Base-by-base conservation (phyloP, 768 basidiomycete species). In the Mycena venus region DNA sequence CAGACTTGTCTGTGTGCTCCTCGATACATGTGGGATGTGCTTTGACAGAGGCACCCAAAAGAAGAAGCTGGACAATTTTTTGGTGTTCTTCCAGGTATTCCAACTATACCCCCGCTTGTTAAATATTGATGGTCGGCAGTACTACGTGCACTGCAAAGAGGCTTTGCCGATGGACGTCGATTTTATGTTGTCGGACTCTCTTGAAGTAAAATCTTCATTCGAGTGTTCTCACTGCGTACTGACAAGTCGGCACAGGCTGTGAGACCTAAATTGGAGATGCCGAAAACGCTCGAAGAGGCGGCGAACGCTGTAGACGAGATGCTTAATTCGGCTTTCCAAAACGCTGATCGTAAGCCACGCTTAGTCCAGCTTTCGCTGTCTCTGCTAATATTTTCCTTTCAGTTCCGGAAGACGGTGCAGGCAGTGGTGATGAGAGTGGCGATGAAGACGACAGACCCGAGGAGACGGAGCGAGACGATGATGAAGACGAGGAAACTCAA, bases 11-110 rank as follows among this genome's bases (percentile, higher is more conserved):
- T 99, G 98, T 81, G 94, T 94, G 9, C 86, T 99, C 44, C 87
- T 99, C 23, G 98, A 99, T 83, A 96, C 97, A 0, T 97, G 96
- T 81, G 98, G 98, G 23, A 96, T 97, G 90, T 99, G 98, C 84
- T 99, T 99, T 83, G 98, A 99, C 82, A 92, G 93, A 47, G 98
- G 98, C 1, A 92, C 94, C 6, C 95, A 96, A 81, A 95, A 93
- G 83, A 94, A 94, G 86, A 99, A 97, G 81, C 85, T 99, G 27
- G 98, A 99, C 84, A 94, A 92, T 78, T 98, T 98, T 81, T 84
- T 99, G 75, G 88, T 90, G 17, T 97, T 98, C 85, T 99, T 99
- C 84, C 96, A 99, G 90, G 96, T 96, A 74, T 21, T 49, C 27
- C 25, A 47, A 31, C n/a, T 29, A 29, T 42, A 44, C 34, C 14